Percentiles rank a stretch among this genome's conserved stretches.
These are phyloP conservation scores for Psidium friedrichsthalianum DNA, from an alignment of 345 rosid genomes.

Conservation along the genomic window DNA sequence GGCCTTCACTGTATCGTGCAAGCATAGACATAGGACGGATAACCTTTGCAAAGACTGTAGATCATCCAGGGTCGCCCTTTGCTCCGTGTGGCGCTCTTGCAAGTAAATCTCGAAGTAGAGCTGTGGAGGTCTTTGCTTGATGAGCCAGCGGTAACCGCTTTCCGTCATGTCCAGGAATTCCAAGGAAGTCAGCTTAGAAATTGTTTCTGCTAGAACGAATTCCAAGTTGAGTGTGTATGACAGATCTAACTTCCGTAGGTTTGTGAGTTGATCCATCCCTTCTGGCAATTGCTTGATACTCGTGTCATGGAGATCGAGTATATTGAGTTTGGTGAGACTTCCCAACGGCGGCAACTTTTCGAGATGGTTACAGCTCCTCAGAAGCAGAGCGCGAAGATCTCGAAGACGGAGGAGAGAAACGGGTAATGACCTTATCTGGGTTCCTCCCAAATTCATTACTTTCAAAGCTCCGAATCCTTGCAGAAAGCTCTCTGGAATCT, in stretches of 20 bases:
- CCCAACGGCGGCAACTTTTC: conserved; percentile 15
- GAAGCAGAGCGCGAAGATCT: conserved; percentile 19
- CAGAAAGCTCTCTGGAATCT: conserved; percentile 13
- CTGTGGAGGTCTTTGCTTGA: not conserved
- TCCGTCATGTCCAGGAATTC: conserved; percentile 33
- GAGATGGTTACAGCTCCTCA: conserved; percentile 21
- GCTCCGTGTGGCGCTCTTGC: not conserved
- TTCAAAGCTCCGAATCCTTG: conserved; percentile 16
- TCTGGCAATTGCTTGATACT: conserved; percentile 15
- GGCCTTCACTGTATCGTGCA: not conserved
- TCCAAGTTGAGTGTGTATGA: conserved; percentile 26
- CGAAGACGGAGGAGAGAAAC: conserved; percentile 11
- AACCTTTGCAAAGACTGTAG: not conserved
- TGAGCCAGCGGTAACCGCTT: conserved; percentile 13
- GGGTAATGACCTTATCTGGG: conserved; percentile 18
- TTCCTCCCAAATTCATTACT: conserved; percentile 21
- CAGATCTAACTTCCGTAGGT: conserved; percentile 17
- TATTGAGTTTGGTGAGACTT: conserved; percentile 18
- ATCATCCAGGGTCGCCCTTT: not conserved
- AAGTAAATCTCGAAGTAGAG: not conserved
- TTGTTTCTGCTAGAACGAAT: conserved; percentile 14
- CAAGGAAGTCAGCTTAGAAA: conserved; percentile 16
- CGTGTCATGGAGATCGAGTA: conserved; percentile 30
- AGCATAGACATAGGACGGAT: not conserved
- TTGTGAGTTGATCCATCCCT: conserved; percentile 16